phyloP scores from a whole-genome alignment of 2,329 filamentous ascomycete genomes.

The Phialemoniopsis sp. region DNA sequence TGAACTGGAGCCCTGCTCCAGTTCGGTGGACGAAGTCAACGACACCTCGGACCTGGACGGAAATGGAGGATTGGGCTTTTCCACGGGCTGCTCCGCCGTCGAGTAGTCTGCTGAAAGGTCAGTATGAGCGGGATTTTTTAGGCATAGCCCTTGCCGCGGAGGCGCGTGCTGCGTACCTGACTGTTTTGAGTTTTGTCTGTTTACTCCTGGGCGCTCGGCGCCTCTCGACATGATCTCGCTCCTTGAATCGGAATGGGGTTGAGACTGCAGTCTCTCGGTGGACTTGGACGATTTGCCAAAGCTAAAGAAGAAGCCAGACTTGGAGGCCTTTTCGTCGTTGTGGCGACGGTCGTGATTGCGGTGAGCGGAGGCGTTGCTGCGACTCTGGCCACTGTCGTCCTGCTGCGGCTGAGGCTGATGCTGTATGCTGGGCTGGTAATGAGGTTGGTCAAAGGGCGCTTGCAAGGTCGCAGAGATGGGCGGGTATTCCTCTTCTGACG shows the following conservation, averaged over 20 bases:
- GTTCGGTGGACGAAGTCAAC: conserved; percentile 42
- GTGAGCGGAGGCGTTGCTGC: too few relatives aligned
- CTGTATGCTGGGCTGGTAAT: conserved; percentile 10
- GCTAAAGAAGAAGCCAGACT: conserved; percentile 45
- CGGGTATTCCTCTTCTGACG: conserved; percentile 18
- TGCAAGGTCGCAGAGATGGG: conserved; percentile 20
- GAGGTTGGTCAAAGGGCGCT: conserved; percentile 7
- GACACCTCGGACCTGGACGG: conserved; percentile 50
- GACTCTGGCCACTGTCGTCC: conserved; percentile 14
- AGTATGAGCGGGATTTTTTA: conserved; percentile 10
- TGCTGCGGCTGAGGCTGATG: conserved; percentile 12
- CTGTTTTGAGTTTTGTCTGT: conserved; percentile 21
- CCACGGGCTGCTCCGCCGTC: conserved; percentile 24
- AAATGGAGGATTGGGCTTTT: conserved; percentile 33
- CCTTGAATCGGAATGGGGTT: conserved; percentile 29
- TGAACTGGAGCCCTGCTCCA: conserved; percentile 30
- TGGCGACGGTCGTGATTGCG: conserved; percentile 23
- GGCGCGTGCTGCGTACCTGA: conserved; percentile 18
- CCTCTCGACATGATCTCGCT: conserved; percentile 32
- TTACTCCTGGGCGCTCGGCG: conserved; percentile 18
- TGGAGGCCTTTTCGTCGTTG: conserved; percentile 38
- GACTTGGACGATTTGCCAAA: conserved; percentile 43
- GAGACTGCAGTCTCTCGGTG: conserved; percentile 24
- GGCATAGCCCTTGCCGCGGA: too few relatives aligned
- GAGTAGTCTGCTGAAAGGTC: conserved; percentile 18